Evolutionary conservation across 2,329 filamentous ascomycete genomes (phyloP), one percentile per base, ranked within the genome.

Genomic region (Mariannaea elegans): DNA sequence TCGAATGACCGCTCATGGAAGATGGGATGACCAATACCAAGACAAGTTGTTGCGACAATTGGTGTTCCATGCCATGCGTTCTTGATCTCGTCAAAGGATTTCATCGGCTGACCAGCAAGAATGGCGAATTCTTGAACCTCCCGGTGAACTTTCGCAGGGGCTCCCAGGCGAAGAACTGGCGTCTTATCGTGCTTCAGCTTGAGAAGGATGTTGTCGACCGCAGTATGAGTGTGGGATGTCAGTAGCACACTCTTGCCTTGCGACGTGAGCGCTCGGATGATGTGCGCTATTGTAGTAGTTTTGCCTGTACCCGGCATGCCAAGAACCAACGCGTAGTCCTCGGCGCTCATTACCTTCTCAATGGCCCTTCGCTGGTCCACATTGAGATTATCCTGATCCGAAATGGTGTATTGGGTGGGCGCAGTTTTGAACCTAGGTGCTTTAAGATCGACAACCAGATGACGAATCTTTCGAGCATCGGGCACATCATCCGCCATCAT

Each of bases 271-370:
- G 94, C 92, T 42, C 92, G 89, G 70, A 99, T 98, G 67, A 99
- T 97, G 73, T 98, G 94, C 5, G 94, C 93, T 71, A 99, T 98
- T 0, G 95, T 99, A 0, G 95, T 99, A 3, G 95, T 99, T 77
- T 99, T 99, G 58, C 95, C 95, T 0, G 95, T 99, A 7, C 95
- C 95, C 2, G 95, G 95, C 95, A 99, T 99, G 24, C 95, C 95
- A 18, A 99, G 86, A 12, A 99, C 94, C n/a, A 99, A 83, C 7
- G 95, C 94, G 75, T 98, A 99, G 78, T 99, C 94, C 67, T 91
- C 87, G 3, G 95, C 94, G 70, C 90, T 93, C 90, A 99, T 96
- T 36, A 99, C 94, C 76, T 97, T 98, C 67, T 93, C 86, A 51
- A 99, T 93, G 0, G 95, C 95, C 58, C 83, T 84, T 70, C 84